Evolutionary conservation across 805 yeast genomes (phyloP), one percentile per base, ranked within the genome.

Genomic region (Sugiyamaella floridensis): DNA sequence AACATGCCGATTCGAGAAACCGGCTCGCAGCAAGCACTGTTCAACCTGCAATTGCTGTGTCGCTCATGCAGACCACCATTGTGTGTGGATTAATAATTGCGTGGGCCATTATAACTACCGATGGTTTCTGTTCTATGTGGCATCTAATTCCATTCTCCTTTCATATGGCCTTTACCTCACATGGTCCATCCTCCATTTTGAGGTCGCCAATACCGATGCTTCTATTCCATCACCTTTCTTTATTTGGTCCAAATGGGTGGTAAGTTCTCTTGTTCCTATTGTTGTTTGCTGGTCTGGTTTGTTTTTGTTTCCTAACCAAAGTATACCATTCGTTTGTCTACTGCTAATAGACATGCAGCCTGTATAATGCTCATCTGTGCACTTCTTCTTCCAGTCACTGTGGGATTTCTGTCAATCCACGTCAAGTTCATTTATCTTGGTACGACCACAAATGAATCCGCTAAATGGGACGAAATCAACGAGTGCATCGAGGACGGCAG

Each of bases 391-490:
- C 53, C 76, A 1, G 66, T 81, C n/a, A 69, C 76, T 20, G 55
- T 67, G 11, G 72, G 76, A 47, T 80, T 81, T 58, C 52, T 72
- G 1, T 63, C 58, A 26, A 64, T 73, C 53, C 86, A 83, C 58
- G 41, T 80, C 22, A 62, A 73, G 32, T 74, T 79, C 56, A 69
- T 85, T 1, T 76, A 74, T 56, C 72, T 77, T 43, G 95, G 95
- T 0, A 82, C 82, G 64, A 85, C 93, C 11, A 83, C 90, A 3
- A 85, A 83, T 61, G 95, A 86, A 66, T 70, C 78, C 15, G 80
- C 74, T 48, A 86, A 86, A 62, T 86, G 95, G 95, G 77, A 71
- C 16, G 80, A 75, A 2, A 73, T 86, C 12, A 81, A 81, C 51
- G 76, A 77, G 47, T 70, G 80, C 53, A 66, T 79, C 48, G 60